Percentiles rank a stretch among this genome's conserved stretches.
Conservation (phyloP, 805 yeast species). For the Teunomyces stri region DNA sequence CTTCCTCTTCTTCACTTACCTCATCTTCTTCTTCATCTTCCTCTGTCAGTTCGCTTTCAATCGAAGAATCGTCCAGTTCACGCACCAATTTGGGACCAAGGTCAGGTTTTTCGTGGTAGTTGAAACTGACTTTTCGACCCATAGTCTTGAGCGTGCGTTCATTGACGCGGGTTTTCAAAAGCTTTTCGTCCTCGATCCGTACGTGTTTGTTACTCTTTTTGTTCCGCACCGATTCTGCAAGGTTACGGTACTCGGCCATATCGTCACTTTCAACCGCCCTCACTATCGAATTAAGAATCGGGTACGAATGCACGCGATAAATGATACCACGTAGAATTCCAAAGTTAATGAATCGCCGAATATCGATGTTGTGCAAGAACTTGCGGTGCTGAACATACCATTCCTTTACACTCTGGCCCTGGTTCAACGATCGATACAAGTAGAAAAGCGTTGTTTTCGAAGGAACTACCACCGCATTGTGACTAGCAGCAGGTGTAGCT, state of each 20-base stretch:
- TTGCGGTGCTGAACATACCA: constrained; percentile 76
- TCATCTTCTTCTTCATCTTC: constrained; percentile 6
- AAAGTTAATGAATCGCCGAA: constrained; percentile 80
- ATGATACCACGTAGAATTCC: constrained; percentile 82
- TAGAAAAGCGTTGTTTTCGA: constrained; percentile 65
- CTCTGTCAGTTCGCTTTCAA: neutral
- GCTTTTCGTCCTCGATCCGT: constrained; percentile 4
- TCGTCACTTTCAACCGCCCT: constrained; percentile 33
- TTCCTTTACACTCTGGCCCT: constrained; percentile 70
- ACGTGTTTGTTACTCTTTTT: constrained; percentile 3
- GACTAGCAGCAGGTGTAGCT: neutral
- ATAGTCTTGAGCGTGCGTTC: constrained; percentile 16
- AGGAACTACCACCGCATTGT: constrained; percentile 40
- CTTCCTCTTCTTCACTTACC: constrained; percentile 7
- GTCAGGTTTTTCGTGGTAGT: constrained; percentile 6
- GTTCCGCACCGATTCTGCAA: constrained; percentile 14
- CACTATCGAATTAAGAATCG: constrained; percentile 49
- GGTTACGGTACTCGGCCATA: constrained; percentile 13
- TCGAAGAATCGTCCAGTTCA: constrained; percentile 4
- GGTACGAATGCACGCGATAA: constrained; percentile 76
- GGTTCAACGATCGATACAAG: constrained; percentile 74
- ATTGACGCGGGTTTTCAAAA: constrained; percentile 12
- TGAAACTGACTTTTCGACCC: constrained; percentile 36
- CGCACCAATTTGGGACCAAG: constrained; percentile 3
- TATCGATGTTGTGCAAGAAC: constrained; percentile 63